Evolutionary conservation across 176 grass and related monocot species (phyloP).

Genomic region (Bonia amplexicaulis): DNA sequence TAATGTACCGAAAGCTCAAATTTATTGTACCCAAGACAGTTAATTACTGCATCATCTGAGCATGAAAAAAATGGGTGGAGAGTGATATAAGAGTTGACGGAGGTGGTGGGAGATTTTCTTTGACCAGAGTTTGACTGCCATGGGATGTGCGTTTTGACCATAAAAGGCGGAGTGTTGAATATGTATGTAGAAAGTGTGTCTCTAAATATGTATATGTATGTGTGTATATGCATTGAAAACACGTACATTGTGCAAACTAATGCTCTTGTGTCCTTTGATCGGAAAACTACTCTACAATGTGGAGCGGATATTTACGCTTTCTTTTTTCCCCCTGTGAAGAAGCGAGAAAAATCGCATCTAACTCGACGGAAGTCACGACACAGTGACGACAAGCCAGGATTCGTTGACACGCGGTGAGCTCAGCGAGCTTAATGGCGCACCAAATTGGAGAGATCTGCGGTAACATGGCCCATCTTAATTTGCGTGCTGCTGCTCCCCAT

Average conservation of each 20-base stretch:
- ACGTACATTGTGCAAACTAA: background rate
- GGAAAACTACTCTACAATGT: background rate
- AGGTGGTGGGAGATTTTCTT: no score
- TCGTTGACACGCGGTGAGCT: constrained; percentile 23
- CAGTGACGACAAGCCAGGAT: background rate
- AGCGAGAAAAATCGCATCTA: background rate
- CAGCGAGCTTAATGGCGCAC: background rate
- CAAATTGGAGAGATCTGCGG: background rate
- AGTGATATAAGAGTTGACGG: no score
- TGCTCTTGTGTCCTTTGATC: background rate
- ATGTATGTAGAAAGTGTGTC: no score
- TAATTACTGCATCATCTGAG: no score
- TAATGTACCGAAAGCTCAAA: no score
- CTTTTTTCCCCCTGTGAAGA: background rate
- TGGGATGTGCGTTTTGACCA: no score
- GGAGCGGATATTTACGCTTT: background rate
- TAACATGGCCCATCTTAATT: background rate
- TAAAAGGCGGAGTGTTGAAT: no score
- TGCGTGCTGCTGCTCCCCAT: background rate
- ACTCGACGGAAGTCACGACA: background rate
- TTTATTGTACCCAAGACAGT: no score
- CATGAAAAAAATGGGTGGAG: no score
- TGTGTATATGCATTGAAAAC: no score
- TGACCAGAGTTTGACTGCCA: no score
- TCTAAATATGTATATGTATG: no score